A percentile compares a stretch with the other conserved stretches of the same genome.
Evolutionary conservation across 139 green algal species (phyloP).

Genomic region (Chlamydomonas sp.): DNA sequence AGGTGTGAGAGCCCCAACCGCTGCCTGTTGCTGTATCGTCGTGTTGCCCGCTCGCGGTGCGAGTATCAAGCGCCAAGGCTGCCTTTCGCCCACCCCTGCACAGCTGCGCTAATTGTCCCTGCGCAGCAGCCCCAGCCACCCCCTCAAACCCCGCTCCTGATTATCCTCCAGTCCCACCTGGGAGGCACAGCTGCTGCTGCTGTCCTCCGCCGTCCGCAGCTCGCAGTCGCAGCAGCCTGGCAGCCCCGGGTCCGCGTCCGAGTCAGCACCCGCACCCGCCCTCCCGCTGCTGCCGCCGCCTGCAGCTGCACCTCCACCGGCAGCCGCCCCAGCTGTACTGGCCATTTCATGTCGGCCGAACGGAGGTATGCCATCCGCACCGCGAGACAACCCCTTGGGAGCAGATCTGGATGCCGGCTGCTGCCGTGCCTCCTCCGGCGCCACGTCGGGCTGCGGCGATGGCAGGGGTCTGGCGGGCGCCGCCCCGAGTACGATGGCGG

Average conservation of each 20-base stretch:
- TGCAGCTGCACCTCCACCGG: not conserved
- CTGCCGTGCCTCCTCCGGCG: not conserved
- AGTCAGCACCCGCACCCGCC: not conserved
- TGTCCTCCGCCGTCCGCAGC: too few relatives aligned
- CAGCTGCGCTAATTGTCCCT: not conserved
- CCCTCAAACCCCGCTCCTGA: too few relatives aligned
- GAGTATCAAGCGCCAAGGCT: not conserved
- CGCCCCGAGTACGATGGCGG: conserved; percentile 44
- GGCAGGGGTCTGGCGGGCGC: too few relatives aligned
- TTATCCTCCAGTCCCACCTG: not conserved
- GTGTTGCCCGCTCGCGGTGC: not conserved
- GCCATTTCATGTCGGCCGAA: too few relatives aligned
- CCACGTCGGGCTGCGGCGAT: not conserved
- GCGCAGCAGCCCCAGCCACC: not conserved
- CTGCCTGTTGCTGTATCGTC: not conserved
- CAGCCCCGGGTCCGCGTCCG: not conserved
- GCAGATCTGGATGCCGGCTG: not conserved
- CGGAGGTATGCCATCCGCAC: too few relatives aligned
- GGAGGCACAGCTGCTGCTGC: conserved; percentile 13
- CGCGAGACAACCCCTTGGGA: too few relatives aligned
- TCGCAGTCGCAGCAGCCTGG: conserved; percentile 46
- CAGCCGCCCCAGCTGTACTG: not conserved
- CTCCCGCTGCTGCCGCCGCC: not conserved
- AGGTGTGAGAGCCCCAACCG: not conserved
- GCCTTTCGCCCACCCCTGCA: not conserved